Conservation (phyloP, 129 eudicot species). For the Heracleum sosnowskyi region DNA sequence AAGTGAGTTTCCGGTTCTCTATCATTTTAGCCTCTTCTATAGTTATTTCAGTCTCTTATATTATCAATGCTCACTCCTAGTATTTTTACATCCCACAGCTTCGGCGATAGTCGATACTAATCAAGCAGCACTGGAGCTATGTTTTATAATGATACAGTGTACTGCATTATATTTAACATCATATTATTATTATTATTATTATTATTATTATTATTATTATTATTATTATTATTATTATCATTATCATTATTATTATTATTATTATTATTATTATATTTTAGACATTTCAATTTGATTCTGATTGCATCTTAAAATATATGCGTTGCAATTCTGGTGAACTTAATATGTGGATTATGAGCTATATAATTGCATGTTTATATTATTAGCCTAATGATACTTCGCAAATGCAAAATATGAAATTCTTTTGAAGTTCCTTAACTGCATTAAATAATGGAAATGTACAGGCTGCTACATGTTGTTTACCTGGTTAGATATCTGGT, state of each 20-base stretch:
- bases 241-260: too few species aligned
- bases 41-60: too few species aligned
- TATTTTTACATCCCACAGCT: too few species aligned
- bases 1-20: too few species aligned
- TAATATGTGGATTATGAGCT: not conserved
- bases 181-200: too few species aligned
- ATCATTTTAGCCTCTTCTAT: too few species aligned
- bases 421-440: not conserved
- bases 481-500: conserved; percentile 59
- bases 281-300: not conserved
- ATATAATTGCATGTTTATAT: not conserved
- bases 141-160: not conserved
- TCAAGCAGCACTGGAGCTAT: not conserved
- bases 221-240: too few species aligned
- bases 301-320: not conserved
- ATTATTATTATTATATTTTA: too few species aligned
- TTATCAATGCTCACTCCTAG: too few species aligned
- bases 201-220: too few species aligned
- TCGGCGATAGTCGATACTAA: too few species aligned
- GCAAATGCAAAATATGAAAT: not conserved
- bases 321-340: not conserved
- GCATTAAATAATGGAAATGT: not conserved
- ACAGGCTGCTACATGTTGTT: conserved; percentile 4
- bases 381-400: not conserved
- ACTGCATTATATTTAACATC: not conserved